Base-by-base conservation (phyloP, 768 basidiomycete genomes). In the Lenzites betulinus region DNA sequence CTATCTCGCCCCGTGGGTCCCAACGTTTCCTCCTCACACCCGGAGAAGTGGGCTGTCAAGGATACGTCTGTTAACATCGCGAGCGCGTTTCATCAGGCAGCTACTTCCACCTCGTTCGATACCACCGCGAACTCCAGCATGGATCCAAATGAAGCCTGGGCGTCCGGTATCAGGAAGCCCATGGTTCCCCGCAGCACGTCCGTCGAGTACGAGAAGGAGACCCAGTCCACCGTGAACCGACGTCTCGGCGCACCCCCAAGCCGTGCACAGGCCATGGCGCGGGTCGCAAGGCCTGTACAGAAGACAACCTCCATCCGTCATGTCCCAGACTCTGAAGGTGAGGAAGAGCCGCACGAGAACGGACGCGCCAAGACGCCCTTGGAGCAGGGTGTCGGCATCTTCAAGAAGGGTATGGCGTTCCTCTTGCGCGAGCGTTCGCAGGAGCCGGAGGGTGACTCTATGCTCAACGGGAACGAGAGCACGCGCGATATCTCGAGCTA, bases 1-100 rank as follows among this genome's bases (percentile, higher is more conserved):
- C 60, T 54, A 46, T 67, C 66, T 58, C 68, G 67, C 51, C 64
- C 67, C 51, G 54, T 65, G 58, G 66, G 66, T 54, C 62, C 73
- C 15, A 70, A 75, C 63, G 63, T 67, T 30, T 25, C 56, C 26
- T 42, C 57, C 44, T 74, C 73, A 15, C 78, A 86, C 52, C 90
- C 91, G 42, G 81, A 85, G 67, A 85, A 79, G 79, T 90, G 88
- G 88, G 70, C 72, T 59, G 83, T 91, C 60, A 89, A 89, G 68
- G 90, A 92, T 74, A 94, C 93, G 46, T 88, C 91, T 20, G 93
- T 94, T 51, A 90, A 92, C 74, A 88, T 93, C 68, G 93, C 92
- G 11, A 83, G 83, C 67, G 93, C 92, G 30, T 90, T 95, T 69
- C 77, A 79, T 65, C 85, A 88, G 71, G 93, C 92, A 20, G 89